Percentiles rank a stretch among this genome's conserved stretches.
Conservation (phyloP, 805 yeast genomes). For the Metschnikowia gruessii region DNA sequence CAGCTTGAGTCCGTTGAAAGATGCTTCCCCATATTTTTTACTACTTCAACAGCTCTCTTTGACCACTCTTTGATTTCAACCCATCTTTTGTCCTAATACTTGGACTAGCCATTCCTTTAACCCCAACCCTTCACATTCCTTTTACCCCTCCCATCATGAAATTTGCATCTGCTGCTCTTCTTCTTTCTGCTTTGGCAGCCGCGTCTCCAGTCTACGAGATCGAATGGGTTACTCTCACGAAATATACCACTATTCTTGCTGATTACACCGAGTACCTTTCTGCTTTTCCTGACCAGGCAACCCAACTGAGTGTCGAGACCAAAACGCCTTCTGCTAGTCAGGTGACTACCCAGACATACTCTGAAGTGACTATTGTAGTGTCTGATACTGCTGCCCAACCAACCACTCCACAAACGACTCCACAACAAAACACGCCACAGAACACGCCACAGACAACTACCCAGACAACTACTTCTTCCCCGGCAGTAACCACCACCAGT, state of each 20-base stretch:
- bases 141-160: slow-evolving; percentile 11
- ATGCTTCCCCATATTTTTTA: background rate
- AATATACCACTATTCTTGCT: slow-evolving; percentile 13
- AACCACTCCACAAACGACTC: background rate
- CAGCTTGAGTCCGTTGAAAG: background rate
- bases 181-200: slow-evolving; percentile 12
- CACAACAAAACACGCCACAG: background rate
- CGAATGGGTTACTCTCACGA: slow-evolving; percentile 16
- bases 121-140: slow-evolving; percentile 6
- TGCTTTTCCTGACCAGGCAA: slow-evolving; percentile 1
- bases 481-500: slow-evolving; percentile 1
- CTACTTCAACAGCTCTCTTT: background rate
- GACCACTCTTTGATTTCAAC: background rate
- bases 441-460: background rate
- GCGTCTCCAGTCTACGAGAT: slow-evolving; percentile 15
- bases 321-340: background rate
- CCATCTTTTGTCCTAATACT: background rate
- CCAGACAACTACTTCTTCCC: background rate
- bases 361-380: too few species aligned
- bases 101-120: slow-evolving; percentile 11
- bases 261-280: slow-evolving; percentile 7
- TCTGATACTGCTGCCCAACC: background rate
- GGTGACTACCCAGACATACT: too few species aligned
- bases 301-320: background rate
- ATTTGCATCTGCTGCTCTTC: slow-evolving; percentile 10